Conservation (phyloP, 2,329 filamentous ascomycete genomes). For the Xylaria sp. region DNA sequence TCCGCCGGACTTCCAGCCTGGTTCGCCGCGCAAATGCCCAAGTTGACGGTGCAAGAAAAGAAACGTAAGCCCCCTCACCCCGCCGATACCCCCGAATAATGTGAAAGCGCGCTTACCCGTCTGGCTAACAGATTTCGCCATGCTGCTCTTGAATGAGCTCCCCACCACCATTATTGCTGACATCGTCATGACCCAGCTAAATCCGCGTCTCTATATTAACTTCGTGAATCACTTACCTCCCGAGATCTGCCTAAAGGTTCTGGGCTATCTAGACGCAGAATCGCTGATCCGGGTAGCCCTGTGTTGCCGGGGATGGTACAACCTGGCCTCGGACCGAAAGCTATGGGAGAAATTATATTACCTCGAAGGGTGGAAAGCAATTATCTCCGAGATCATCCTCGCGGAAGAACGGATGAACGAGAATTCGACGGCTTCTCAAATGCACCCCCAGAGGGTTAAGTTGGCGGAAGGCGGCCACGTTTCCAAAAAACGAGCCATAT, state of each 20-base stretch:
- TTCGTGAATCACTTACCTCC: slow-evolving; percentile 86
- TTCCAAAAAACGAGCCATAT: slow-evolving; percentile 65
- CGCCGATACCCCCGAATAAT: not conserved
- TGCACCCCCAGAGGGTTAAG: slow-evolving; percentile 54
- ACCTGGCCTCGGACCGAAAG: slow-evolving; percentile 81
- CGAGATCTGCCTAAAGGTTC: slow-evolving; percentile 89
- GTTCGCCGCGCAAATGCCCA: slow-evolving; percentile 61
- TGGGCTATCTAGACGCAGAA: slow-evolving; percentile 83
- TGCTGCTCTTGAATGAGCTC: slow-evolving; percentile 79
- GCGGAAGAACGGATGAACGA: slow-evolving; percentile 72
- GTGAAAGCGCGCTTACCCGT: slow-evolving; percentile 36
- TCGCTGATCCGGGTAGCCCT: slow-evolving; percentile 83
- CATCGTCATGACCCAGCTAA: slow-evolving; percentile 78
- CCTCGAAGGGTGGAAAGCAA: slow-evolving; percentile 84
- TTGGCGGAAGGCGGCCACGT: slow-evolving; percentile 61
- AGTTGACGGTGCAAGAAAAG: slow-evolving; percentile 60
- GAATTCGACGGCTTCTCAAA: slow-evolving; percentile 51
- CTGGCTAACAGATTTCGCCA: slow-evolving; percentile 74
- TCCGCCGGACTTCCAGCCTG: slow-evolving; percentile 59
- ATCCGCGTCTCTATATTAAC: slow-evolving; percentile 89
- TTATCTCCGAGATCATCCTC: slow-evolving; percentile 69
- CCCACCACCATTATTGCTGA: slow-evolving; percentile 82
- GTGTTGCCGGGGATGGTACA: slow-evolving; percentile 84
- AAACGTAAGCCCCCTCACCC: slow-evolving; percentile 53
- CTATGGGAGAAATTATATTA: slow-evolving; percentile 88